Conservation (phyloP, 192 early-diverging fungal genomes). For the Coemansia guatemalensis region DNA sequence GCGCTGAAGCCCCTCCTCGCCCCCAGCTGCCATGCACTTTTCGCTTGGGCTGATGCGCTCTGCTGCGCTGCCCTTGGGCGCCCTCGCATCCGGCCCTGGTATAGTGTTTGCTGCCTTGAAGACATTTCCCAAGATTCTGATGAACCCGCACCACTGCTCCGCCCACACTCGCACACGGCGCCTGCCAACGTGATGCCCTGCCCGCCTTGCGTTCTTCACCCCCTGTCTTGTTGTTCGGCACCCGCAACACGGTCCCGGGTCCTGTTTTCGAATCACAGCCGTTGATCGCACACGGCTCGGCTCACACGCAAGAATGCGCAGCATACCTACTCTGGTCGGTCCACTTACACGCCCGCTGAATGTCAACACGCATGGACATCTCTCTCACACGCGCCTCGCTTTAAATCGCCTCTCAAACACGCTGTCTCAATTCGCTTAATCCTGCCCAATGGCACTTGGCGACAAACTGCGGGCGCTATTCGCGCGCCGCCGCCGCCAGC, state of each 20-base stretch:
- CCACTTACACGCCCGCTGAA: not conserved
- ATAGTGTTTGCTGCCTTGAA: constrained; percentile 2
- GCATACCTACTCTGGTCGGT: not conserved
- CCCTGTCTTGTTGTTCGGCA: not conserved
- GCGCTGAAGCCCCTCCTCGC: not conserved
- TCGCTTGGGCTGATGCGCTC: not conserved
- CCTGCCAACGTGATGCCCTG: not conserved
- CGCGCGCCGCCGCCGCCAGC: constrained; percentile 10
- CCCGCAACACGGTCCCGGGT: constrained; percentile 3
- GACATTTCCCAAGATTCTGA: not conserved
- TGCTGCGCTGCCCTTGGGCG: not conserved
- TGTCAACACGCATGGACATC: not conserved
- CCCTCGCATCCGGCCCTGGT: constrained; percentile 9
- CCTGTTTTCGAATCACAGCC: not conserved
- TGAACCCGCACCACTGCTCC: not conserved
- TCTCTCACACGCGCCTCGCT: not conserved
- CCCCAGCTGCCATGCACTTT: not conserved
- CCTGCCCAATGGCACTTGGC: constrained; percentile 9
- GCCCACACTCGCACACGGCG: not conserved
- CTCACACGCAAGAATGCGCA: constrained; percentile 10
- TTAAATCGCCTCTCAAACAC: not conserved
- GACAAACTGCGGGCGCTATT: constrained; percentile 31
- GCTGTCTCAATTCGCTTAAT: not conserved
- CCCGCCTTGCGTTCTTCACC: not conserved
- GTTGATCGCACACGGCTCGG: constrained; percentile 2